A percentile compares a stretch with the other conserved stretches of the same genome.
Evolutionary conservation across 2,329 filamentous ascomycete genomes (phyloP).

Genomic region (Arthrobotrys musiformis): DNA sequence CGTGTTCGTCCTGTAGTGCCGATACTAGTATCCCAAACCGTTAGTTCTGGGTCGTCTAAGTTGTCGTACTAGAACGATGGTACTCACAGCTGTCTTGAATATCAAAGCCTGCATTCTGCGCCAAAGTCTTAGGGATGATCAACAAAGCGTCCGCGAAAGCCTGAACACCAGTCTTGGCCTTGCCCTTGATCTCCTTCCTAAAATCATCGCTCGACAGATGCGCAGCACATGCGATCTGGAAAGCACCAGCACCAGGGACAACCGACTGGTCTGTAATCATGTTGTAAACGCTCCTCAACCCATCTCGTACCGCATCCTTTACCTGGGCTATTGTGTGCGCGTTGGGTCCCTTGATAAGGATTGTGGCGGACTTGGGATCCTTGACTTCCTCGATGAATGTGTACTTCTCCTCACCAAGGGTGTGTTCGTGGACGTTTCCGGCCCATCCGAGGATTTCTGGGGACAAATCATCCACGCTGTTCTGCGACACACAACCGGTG

Average conservation of each 20-base stretch:
- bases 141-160: constrained; percentile 95
- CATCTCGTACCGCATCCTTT: constrained; percentile 94
- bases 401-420: constrained; percentile 97
- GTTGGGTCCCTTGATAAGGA: constrained; percentile 96
- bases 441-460: constrained; percentile 94
- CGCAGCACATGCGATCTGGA: constrained; percentile 90
- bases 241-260: constrained; percentile 91
- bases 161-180: constrained; percentile 93
- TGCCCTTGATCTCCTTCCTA: constrained; percentile 91
- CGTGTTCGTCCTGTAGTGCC: constrained; percentile 83
- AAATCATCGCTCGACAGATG: constrained; percentile 89
- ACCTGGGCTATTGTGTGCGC: constrained; percentile 96
- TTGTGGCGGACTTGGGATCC: constrained; percentile 95
- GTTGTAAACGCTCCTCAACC: constrained; percentile 96
- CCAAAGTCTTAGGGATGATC: constrained; percentile 96
- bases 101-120: constrained; percentile 94
- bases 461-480: constrained; percentile 92
- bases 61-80: too few species aligned
- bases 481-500: constrained; percentile 89
- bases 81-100: constrained; percentile 91
- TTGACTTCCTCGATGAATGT: constrained; percentile 99
- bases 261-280: constrained; percentile 99
- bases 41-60: constrained; percentile 55
- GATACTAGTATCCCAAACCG: constrained; percentile 71
- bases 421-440: constrained; percentile 95